Evolutionary conservation across 768 basidiomycete genomes (phyloP), one percentile per base, ranked within the genome.

Genomic region (Mycena polygramma): DNA sequence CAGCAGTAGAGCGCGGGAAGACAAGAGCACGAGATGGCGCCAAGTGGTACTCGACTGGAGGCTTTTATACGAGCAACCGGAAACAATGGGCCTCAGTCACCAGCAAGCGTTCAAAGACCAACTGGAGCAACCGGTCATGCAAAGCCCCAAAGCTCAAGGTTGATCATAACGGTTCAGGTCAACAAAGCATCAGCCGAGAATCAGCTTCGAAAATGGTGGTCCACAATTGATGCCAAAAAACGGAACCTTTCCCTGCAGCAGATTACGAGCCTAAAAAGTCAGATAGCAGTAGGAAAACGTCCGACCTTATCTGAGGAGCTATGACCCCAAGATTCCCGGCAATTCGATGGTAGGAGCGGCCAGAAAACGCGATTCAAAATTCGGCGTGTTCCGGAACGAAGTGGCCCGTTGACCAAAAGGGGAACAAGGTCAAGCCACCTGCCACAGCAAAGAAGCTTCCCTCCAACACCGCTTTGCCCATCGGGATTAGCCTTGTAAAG

Each of bases 181-280:
- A 70, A 70, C 69, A 70, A 70, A 66, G 63, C 69, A 66, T 66
- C 55, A 70, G 63, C 68, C 62, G 62, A 54, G 49, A 63, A 69
- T 63, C 43, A 37, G 69, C 69, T 70, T 70, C 69, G 69, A 70
- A 70, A 66, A 60, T 61, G n/a, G 69, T 54, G 64, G 62, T 59
- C 63, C 53, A 62, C 64, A 66, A 49, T 61, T 62, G 64, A 70
- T 65, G 67, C 3, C 52, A 49, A n/a, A 41, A 60, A 49, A 61
- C 13, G 24, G 43, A 52, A 14, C 24, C 1, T 26, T n/a, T 57
- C 59, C 51, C 58, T 13, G 36, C 35, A 37, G 0, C 10, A 3
- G 5, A 52, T 24, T 10, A 51, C 45, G 7, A 20, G 2, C 26
- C n/a, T 19, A 30, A 20, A 51, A 26, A 4, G 24, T n/a, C n/a